These are phyloP conservation scores for Primulina huaijiensis DNA, from an alignment of 257 asterid genomes.

Conservation along the genomic window DNA sequence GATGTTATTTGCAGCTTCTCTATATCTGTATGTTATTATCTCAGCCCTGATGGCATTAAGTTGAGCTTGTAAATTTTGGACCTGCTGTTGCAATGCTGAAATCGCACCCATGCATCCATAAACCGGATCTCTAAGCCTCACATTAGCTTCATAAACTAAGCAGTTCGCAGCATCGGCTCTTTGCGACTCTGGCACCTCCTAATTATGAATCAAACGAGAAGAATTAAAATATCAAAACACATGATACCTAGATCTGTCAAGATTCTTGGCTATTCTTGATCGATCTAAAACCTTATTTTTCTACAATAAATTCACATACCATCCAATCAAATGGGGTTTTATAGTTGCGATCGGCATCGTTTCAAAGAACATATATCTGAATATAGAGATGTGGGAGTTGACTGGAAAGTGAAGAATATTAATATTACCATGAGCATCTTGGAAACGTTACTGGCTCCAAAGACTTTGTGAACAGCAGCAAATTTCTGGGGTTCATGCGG, in stretches of 20 bases:
- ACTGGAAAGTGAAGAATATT: too few relatives aligned
- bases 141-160: slow-evolving; percentile 87
- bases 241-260: neutral
- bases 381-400: neutral
- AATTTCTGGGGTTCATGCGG: slow-evolving; percentile 89
- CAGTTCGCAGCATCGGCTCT: slow-evolving; percentile 89
- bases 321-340: too few relatives aligned
- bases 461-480: slow-evolving; percentile 91
- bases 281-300: neutral
- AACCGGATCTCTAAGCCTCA: slow-evolving; percentile 80
- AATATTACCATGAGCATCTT: slow-evolving; percentile 75
- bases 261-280: neutral
- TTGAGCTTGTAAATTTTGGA: slow-evolving; percentile 68
- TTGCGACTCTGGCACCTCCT: slow-evolving; percentile 80
- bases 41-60: slow-evolving; percentile 70
- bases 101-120: slow-evolving; percentile 98
- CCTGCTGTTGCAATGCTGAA: slow-evolving; percentile 73
- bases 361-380: neutral
- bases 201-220: neutral
- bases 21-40: slow-evolving; percentile 62
- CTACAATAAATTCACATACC: neutral
- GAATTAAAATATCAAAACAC: neutral
- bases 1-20: slow-evolving; percentile 68
- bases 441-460: slow-evolving; percentile 96
- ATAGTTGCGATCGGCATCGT: too few relatives aligned